Percentiles rank a stretch among this genome's conserved stretches.
Conservation (phyloP, 805 yeast species). For the Blastobotrys americana region DNA sequence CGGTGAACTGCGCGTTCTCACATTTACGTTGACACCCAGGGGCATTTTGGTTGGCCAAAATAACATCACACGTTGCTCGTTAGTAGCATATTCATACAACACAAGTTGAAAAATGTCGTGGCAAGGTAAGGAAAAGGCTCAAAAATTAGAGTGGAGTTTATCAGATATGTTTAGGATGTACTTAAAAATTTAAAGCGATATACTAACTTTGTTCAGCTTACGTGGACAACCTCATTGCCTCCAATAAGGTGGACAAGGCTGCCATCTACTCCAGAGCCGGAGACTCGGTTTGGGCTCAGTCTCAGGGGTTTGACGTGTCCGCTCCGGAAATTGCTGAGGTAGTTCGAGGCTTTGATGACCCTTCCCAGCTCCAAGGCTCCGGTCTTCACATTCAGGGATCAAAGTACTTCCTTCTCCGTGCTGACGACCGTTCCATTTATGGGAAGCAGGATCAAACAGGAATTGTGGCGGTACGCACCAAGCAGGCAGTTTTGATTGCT, state of each 20-base stretch:
- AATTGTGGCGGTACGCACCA: slow-evolving; percentile 83
- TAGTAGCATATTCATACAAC: too few relatives aligned
- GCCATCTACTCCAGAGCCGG: slow-evolving; percentile 93
- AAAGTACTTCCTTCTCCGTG: slow-evolving; percentile 81
- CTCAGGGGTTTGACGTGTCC: slow-evolving; percentile 51
- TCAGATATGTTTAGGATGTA: neutral
- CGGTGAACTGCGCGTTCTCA: neutral
- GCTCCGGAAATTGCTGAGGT: slow-evolving; percentile 66
- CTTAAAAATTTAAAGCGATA: neutral
- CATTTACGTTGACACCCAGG: neutral
- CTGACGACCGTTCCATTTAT: slow-evolving; percentile 88
- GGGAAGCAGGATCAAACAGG: slow-evolving; percentile 89
- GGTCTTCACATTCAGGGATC: slow-evolving; percentile 82
- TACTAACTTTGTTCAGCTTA: slow-evolving; percentile 50
- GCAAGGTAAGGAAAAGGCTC: slow-evolving; percentile 25
- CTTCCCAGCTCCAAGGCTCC: slow-evolving; percentile 68
- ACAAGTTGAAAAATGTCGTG: slow-evolving; percentile 23
- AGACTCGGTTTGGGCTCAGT: slow-evolving; percentile 87
- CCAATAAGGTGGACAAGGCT: slow-evolving; percentile 86
- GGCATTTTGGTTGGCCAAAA: neutral
- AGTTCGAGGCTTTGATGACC: slow-evolving; percentile 74
- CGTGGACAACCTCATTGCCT: slow-evolving; percentile 84
- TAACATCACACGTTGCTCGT: neutral
- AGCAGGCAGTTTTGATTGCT: slow-evolving; percentile 86
- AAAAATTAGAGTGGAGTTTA: neutral